Conservation (phyloP, 345 rosid species). For the Triadica sebifera region DNA sequence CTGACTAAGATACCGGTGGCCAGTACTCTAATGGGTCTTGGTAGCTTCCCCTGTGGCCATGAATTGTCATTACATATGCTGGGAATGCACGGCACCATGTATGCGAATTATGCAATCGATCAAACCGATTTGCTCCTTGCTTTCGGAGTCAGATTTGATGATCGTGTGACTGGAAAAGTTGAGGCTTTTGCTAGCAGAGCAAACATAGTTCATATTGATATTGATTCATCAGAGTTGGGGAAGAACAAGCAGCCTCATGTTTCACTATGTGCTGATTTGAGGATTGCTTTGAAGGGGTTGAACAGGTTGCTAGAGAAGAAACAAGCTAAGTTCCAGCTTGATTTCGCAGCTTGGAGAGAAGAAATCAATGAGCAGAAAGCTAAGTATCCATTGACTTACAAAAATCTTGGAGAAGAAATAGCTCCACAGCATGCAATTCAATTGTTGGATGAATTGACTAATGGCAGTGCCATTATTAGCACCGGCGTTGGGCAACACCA, state of each 20-base stretch:
- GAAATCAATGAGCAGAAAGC: conserved; percentile 69
- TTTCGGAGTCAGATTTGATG: conserved; percentile 94
- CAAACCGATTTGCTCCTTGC: conserved; percentile 81
- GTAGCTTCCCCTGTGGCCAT: conserved; percentile 56
- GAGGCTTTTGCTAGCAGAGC: conserved; percentile 94
- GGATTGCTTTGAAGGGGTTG: conserved; percentile 70
- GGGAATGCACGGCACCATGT: conserved; percentile 97
- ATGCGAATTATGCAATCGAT: conserved; percentile 86
- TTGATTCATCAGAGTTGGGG: conserved; percentile 90
- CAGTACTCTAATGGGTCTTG: conserved; percentile 96
- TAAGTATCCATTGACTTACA: conserved; percentile 62
- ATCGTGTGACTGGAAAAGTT: conserved; percentile 89
- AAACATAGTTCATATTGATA: conserved; percentile 89
- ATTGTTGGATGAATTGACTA: conserved; percentile 77
- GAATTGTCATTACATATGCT: conserved; percentile 82
- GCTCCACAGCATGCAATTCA: conserved; percentile 91
- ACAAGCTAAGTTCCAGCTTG: conserved; percentile 40
- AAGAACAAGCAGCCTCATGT: conserved; percentile 96
- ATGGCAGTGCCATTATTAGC: conserved; percentile 75
- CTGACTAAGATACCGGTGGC: conserved; percentile 89
- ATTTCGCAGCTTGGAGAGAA: conserved; percentile 64
- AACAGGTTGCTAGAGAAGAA: conserved; percentile 57
- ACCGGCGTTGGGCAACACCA: conserved; percentile 99
- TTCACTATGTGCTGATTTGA: conserved; percentile 80
- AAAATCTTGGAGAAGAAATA: conserved; percentile 83